phyloP scores from a whole-genome alignment of 2,329 filamentous ascomycete genomes.

The Fusarium denticulatum region DNA sequence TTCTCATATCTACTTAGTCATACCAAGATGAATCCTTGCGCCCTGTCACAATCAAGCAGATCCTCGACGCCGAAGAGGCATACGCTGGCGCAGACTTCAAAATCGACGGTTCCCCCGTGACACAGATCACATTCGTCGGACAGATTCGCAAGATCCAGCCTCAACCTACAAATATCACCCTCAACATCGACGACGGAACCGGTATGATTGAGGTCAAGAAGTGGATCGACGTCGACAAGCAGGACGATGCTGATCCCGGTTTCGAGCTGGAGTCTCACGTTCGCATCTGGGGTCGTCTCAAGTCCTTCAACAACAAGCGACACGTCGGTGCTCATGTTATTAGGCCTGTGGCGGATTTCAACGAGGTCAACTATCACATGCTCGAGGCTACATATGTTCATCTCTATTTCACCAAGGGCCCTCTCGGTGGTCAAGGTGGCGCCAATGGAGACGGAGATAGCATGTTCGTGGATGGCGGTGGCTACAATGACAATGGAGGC shows the following conservation, averaged over 20 bases:
- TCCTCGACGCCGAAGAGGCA: slow-evolving; percentile 82
- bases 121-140: slow-evolving; percentile 82
- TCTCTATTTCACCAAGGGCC: slow-evolving; percentile 80
- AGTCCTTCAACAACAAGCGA: slow-evolving; percentile 83
- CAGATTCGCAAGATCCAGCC: slow-evolving; percentile 87
- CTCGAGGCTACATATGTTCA: slow-evolving; percentile 92
- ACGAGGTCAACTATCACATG: slow-evolving; percentile 93
- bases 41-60: slow-evolving; percentile 94
- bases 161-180: slow-evolving; percentile 92
- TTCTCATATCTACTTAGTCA: slow-evolving; percentile 51
- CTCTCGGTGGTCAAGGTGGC: slow-evolving; percentile 56
- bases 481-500: slow-evolving; percentile 50
- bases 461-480: slow-evolving; percentile 67
- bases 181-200: slow-evolving; percentile 94
- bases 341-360: slow-evolving; percentile 82
- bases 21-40: slow-evolving; percentile 87
- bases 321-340: slow-evolving; percentile 85
- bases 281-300: slow-evolving; percentile 85
- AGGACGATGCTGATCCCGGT: slow-evolving; percentile 58
- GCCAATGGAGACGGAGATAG: slow-evolving; percentile 56
- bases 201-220: slow-evolving; percentile 90
- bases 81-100: slow-evolving; percentile 80
- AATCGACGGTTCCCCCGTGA: slow-evolving; percentile 80
- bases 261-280: slow-evolving; percentile 82
- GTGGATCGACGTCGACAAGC: slow-evolving; percentile 76